These are phyloP conservation scores for Wallacemonas sp. DNA, from an alignment of 208 protist genomes.

Conservation along the genomic window DNA sequence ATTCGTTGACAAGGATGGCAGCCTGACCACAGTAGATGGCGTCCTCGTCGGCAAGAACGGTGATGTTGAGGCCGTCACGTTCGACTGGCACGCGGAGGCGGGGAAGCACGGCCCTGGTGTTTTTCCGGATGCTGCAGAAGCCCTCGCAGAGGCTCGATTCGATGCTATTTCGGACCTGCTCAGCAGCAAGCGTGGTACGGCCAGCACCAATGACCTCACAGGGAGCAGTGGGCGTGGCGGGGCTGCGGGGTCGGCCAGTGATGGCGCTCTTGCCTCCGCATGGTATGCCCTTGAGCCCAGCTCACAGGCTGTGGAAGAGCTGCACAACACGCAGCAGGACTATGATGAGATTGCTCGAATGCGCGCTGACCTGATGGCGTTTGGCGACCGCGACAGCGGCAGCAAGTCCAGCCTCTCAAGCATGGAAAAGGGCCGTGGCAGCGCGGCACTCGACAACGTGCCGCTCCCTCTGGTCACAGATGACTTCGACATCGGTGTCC, in stretches of 20 bases:
- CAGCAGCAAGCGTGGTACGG: conserved; percentile 5
- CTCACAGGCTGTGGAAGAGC: conserved; percentile 58
- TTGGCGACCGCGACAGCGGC: conserved; percentile 69
- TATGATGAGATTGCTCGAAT: conserved; percentile 85
- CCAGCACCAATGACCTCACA: conserved; percentile 1
- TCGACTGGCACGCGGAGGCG: conserved; percentile 50
- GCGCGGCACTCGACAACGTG: conserved; percentile 29
- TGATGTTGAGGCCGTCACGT: conserved; percentile 79
- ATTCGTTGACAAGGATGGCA: conserved; percentile 23
- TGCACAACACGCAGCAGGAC: conserved; percentile 64
- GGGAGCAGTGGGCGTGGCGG: conserved; percentile 12
- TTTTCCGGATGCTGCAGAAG: conserved; percentile 41
- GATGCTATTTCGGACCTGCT: conserved; percentile 82
- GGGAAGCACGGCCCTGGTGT: conserved; percentile 19
- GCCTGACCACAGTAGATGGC: conserved; percentile 44
- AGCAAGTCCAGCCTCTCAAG: conserved; percentile 82
- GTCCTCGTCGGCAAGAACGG: conserved; percentile 52
- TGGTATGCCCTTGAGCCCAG: conserved; percentile 84
- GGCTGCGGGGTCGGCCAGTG: conserved; percentile 19
- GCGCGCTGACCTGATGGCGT: conserved; percentile 79
- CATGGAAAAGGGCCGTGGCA: conserved; percentile 85
- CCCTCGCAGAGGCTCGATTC: conserved; percentile 66
- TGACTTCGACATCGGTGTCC: conserved; percentile 80
- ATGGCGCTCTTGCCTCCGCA: conserved; percentile 46
- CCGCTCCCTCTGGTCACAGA: conserved; percentile 54